These are phyloP conservation scores for Suillus clintonianus DNA, from an alignment of 768 basidiomycete genomes.

Conservation along the genomic window DNA sequence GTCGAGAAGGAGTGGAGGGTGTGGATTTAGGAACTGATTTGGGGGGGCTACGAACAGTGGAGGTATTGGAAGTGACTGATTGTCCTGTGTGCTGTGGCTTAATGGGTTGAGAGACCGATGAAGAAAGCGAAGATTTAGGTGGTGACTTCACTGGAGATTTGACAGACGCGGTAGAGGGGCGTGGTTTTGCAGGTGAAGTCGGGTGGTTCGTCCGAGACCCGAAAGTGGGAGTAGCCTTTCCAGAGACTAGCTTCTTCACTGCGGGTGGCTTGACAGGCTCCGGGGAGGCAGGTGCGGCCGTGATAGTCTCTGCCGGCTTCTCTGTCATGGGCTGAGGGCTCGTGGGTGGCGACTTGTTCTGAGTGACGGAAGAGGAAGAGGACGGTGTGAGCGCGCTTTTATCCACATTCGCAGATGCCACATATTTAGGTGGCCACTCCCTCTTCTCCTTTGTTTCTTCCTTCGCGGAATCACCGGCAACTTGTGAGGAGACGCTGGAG, in stretches of 20 bases:
- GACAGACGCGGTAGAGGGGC: slow-evolving; percentile 18
- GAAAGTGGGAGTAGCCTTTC: slow-evolving; percentile 25
- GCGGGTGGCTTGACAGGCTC: slow-evolving; percentile 22
- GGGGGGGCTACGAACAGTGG: slow-evolving; percentile 29
- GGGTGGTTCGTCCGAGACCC: slow-evolving; percentile 16
- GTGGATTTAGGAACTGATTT: slow-evolving; percentile 26
- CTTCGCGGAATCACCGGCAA: slow-evolving; percentile 61
- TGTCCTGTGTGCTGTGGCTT: slow-evolving; percentile 44
- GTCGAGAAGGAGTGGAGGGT: slow-evolving; percentile 34
- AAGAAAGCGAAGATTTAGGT: slow-evolving; percentile 32
- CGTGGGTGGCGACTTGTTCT: slow-evolving; percentile 18
- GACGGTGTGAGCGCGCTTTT: slow-evolving; percentile 41
- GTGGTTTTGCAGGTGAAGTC: slow-evolving; percentile 32
- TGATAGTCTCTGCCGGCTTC: slow-evolving; percentile 21
- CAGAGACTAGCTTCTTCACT: slow-evolving; percentile 13
- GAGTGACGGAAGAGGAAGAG: slow-evolving; percentile 27
- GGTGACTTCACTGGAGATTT: slow-evolving; percentile 27
- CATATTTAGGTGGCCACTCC: slow-evolving; percentile 73
- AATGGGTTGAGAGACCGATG: slow-evolving; percentile 39
- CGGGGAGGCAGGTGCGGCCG: slow-evolving; percentile 18
- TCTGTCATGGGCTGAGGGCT: slow-evolving; percentile 33
- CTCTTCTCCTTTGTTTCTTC: slow-evolving; percentile 70
- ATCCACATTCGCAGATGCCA: slow-evolving; percentile 25
- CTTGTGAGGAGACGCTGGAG: slow-evolving; percentile 67
- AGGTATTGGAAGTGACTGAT: slow-evolving; percentile 35